These are phyloP conservation scores for Pseudogymnoascus sp. DNA, from an alignment of 2,329 filamentous ascomycete species.

Conservation along the genomic window DNA sequence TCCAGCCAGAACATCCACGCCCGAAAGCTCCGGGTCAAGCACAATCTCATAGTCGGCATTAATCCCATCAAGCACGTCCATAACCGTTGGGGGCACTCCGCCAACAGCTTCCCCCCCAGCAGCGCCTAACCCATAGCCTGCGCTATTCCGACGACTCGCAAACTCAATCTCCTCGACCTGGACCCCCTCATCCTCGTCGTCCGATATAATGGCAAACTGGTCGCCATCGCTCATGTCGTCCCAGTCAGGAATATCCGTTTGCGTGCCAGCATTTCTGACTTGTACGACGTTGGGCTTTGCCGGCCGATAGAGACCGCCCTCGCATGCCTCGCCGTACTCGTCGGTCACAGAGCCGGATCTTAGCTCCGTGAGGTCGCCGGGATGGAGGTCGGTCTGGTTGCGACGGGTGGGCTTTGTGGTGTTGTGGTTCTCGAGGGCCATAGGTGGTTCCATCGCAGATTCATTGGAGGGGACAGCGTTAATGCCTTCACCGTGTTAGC, in stretches of 20 bases:
- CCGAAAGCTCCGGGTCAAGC: neutral
- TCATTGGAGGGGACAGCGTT: neutral
- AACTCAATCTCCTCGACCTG: neutral
- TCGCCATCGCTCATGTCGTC: neutral
- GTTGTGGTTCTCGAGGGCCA: neutral
- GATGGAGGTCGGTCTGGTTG: neutral
- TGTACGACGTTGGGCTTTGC: neutral
- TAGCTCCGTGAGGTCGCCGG: neutral
- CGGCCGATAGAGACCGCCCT: neutral
- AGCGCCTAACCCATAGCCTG: neutral
- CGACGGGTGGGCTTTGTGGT: neutral
- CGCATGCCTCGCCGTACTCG: neutral
- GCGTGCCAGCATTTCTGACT: neutral
- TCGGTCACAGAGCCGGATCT: neutral
- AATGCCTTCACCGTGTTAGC: neutral
- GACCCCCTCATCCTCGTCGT: neutral
- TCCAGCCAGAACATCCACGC: no score
- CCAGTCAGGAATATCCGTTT: neutral
- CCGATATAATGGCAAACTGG: neutral
- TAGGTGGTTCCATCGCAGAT: neutral
- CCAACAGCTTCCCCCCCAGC: neutral
- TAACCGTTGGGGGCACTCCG: neutral
- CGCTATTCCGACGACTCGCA: neutral
- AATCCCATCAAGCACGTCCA: neutral
- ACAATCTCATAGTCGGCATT: neutral